Base-by-base conservation (phyloP, 352 stramenopile genomes). In the Phytophthora agathidicida region DNA sequence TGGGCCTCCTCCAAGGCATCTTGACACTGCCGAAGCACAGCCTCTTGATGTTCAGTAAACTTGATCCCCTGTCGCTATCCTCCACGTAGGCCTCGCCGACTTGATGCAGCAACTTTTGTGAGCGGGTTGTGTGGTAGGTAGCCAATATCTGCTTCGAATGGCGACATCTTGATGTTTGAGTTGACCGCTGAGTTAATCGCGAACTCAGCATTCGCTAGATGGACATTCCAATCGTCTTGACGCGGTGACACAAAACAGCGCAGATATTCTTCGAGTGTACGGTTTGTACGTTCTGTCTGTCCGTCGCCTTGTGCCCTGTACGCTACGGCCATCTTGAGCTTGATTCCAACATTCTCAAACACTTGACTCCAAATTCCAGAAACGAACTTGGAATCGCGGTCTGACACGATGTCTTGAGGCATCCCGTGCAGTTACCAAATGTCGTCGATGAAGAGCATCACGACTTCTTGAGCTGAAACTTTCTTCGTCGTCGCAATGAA, bases 221-320 rank as follows among this genome's bases (percentile, higher is more conserved):
- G 44, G 5, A 26, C 8, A 28, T 53, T 32, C 52, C 52, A 61
- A 14, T 61, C 32, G n/a, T 61, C 52, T 45, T 61, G 50, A 9
- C 8, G 36, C 5, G 36, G 36, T 26, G 36, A 43, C 19, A 43
- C 36, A 8, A 43, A 43, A 20, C 19, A 28, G 5, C 19, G 19
- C 3, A 43, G 36, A 27, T 43, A 43, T 20, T 58, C 52, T 10
- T 61, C 52, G 3, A 61, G 41, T 5, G 42, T 55, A 9, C 43
- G 32, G 16, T 55, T 62, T n/a, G n/a, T n/a, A n/a, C n/a, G n/a
- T n/a, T n/a, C n/a, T n/a, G n/a, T n/a, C n/a, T n/a, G n/a, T n/a
- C 53, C 43, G 35, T 62, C 53, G 9, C 42, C 53, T 55, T 47
- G 41, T 2, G 42, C 32, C 8, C 52, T 30, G n/a, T 61, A 30